Evolutionary conservation across 1,139 yeast species (phyloP).

Genomic region (Nadsonia starkeyi-henricii): DNA sequence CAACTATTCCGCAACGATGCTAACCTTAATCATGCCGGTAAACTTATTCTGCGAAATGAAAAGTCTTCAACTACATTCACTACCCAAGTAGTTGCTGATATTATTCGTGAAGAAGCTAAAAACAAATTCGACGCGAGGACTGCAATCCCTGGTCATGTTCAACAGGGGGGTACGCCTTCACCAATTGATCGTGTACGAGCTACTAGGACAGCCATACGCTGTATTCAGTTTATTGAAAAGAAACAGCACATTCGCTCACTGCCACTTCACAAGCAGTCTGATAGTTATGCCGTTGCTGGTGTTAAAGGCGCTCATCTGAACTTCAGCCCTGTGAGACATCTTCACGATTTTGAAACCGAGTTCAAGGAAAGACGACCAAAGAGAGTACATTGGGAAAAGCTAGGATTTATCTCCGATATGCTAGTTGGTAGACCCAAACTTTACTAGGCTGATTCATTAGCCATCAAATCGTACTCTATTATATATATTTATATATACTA

Average conservation of each 20-base stretch:
- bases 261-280: slow-evolving; percentile 23
- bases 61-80: slow-evolving; percentile 72
- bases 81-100: slow-evolving; percentile 69
- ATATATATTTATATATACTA: no score
- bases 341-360: slow-evolving; percentile 81
- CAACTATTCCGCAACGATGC: slow-evolving; percentile 58
- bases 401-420: slow-evolving; percentile 69
- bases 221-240: slow-evolving; percentile 69
- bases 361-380: slow-evolving; percentile 74
- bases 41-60: slow-evolving; percentile 72
- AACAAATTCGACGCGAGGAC: slow-evolving; percentile 82
- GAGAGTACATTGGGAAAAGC: slow-evolving; percentile 64
- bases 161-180: slow-evolving; percentile 94
- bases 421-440: slow-evolving; percentile 53
- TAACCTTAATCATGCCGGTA: slow-evolving; percentile 79
- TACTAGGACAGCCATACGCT: slow-evolving; percentile 76
- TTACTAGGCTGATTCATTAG: neutral
- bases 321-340: slow-evolving; percentile 57
- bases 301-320: slow-evolving; percentile 63
- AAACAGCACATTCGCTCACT: slow-evolving; percentile 15
- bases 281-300: slow-evolving; percentile 79
- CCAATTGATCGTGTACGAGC: slow-evolving; percentile 91
- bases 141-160: slow-evolving; percentile 96
- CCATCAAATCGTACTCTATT: no score
- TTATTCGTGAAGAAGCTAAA: slow-evolving; percentile 62